Evolutionary conservation across 768 basidiomycete genomes (phyloP).

Genomic region (Ephemerocybe angulata): DNA sequence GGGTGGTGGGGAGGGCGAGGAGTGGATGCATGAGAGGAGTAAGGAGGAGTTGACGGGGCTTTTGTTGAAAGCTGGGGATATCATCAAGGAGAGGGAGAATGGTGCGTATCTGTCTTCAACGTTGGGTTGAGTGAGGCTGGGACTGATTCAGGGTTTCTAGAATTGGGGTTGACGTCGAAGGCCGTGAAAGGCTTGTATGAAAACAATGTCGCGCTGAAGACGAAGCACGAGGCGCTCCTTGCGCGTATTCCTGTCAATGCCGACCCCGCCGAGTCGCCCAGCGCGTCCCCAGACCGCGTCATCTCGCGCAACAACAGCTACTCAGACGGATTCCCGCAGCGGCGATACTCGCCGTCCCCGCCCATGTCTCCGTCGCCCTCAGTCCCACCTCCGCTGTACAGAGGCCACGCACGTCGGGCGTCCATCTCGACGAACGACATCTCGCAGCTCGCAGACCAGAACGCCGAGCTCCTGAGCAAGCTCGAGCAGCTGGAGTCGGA

Average conservation of each 20-base stretch:
- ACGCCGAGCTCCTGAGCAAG: slow-evolving; percentile 72
- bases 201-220: slow-evolving; percentile 63
- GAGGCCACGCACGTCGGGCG: slow-evolving; percentile 42
- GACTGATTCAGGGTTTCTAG: slow-evolving; percentile 29
- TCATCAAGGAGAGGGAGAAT: slow-evolving; percentile 74
- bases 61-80: slow-evolving; percentile 65
- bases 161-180: slow-evolving; percentile 64
- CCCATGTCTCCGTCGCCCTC: slow-evolving; percentile 16
- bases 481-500: slow-evolving; percentile 75
- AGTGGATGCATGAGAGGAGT: slow-evolving; percentile 62
- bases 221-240: slow-evolving; percentile 68
- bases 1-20: slow-evolving; percentile 15
- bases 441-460: slow-evolving; percentile 73
- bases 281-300: slow-evolving; percentile 31
- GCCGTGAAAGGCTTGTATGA: slow-evolving; percentile 69
- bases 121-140: neutral
- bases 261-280: slow-evolving; percentile 18
- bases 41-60: slow-evolving; percentile 69
- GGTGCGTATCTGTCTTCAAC: slow-evolving; percentile 43
- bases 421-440: slow-evolving; percentile 69
- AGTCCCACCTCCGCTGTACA: slow-evolving; percentile 22
- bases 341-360: neutral
- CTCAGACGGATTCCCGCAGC: slow-evolving; percentile 23
- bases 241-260: slow-evolving; percentile 57
- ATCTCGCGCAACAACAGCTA: slow-evolving; percentile 27